These are phyloP conservation scores for Amanita polypyramis DNA, from an alignment of 768 basidiomycete genomes.

Conservation along the genomic window DNA sequence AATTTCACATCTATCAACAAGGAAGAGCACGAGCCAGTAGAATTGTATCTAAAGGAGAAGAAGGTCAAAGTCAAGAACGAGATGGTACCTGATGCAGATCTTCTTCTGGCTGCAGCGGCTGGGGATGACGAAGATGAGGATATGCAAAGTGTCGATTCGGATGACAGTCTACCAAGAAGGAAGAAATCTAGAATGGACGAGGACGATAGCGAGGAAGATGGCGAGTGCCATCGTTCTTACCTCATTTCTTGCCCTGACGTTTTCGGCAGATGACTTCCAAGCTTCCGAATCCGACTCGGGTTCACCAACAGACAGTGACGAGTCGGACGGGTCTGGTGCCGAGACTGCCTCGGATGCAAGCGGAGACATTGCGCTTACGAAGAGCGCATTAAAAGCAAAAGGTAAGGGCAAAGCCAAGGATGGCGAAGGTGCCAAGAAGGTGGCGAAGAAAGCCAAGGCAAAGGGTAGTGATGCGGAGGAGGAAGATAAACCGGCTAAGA, in stretches of 20 bases:
- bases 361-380: constrained; percentile 59
- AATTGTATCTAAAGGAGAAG: constrained; percentile 80
- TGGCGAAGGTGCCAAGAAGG: constrained; percentile 20
- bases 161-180: constrained; percentile 47
- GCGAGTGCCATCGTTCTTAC: constrained; percentile 19
- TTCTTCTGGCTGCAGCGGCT: constrained; percentile 53
- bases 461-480: constrained; percentile 31
- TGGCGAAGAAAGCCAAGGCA: constrained; percentile 24
- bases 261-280: constrained; percentile 72
- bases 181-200: constrained; percentile 37
- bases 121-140: constrained; percentile 72
- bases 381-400: constrained; percentile 30
- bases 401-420: constrained; percentile 30
- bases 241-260: not conserved
- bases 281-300: constrained; percentile 79
- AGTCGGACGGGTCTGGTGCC: constrained; percentile 50
- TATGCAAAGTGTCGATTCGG: constrained; percentile 74
- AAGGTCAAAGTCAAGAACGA: constrained; percentile 93
- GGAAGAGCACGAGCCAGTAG: constrained; percentile 85
- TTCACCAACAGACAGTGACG: constrained; percentile 73
- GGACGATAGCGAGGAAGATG: constrained; percentile 70
- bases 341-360: constrained; percentile 79
- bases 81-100: constrained; percentile 82
- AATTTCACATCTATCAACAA: constrained; percentile 92
- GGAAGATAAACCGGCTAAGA: constrained; percentile 19